These are phyloP conservation scores for Dillenia turbinata DNA, from an alignment of 164 flowering plant genomes.

Conservation along the genomic window DNA sequence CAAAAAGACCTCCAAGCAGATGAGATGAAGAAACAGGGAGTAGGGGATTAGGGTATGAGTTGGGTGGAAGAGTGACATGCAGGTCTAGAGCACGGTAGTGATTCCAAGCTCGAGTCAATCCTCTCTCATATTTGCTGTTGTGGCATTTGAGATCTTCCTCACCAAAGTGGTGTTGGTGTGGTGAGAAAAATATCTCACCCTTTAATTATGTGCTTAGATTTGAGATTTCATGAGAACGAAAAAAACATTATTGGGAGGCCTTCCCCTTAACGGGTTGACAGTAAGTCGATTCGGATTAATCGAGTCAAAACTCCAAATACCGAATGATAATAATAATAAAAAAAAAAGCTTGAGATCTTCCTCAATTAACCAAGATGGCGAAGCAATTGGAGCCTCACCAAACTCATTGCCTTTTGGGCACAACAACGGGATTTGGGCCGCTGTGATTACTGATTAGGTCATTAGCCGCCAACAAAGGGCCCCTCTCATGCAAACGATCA, in stretches of 20 bases:
- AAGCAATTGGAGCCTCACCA: conserved; percentile 1
- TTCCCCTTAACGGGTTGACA: no score
- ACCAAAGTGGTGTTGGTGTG: no score
- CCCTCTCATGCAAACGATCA: no score
- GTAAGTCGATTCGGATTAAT: no score
- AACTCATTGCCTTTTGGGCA: conserved; percentile 13
- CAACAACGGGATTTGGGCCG: conserved; percentile 13
- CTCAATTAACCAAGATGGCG: conserved; percentile 19
- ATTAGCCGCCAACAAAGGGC: no score
- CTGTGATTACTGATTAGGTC: conserved; percentile 1
- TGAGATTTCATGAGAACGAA: no score
- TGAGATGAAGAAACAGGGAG: background rate
- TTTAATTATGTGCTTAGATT: no score
- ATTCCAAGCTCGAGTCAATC: conserved; percentile 23
- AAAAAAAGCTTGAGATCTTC: conserved; percentile 21
- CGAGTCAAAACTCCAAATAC: no score
- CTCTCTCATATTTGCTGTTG: conserved; percentile 15
- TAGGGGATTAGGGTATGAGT: no score
- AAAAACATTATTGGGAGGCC: no score
- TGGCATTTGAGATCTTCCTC: conserved; percentile 20
- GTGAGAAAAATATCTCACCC: no score
- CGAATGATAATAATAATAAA: no score
- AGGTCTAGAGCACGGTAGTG: conserved; percentile 16
- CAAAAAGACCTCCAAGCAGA: conserved; percentile 3
- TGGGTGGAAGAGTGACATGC: background rate